Evolutionary conservation across 164 flowering plant genomes (phyloP), one percentile per base, ranked within the genome.

Genomic region (Litsea cubeba): DNA sequence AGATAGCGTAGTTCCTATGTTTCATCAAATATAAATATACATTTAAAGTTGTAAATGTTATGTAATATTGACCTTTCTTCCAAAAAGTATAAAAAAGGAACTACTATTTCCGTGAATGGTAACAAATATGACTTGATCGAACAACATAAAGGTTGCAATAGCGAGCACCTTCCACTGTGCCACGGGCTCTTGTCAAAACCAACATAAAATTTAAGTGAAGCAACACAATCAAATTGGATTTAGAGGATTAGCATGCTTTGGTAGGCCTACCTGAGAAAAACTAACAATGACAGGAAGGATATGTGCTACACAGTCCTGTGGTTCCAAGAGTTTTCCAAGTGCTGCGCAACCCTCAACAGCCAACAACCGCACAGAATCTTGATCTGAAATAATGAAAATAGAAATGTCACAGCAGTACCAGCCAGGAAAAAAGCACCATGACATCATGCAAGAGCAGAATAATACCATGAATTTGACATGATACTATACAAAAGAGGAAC

Each of bases 341-440:
- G 99, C 91, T 71, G 98, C 98, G 85, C 98, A 95, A 49, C 97
- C 97, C 86, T 95, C 99, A 81, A 95, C 99, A 79, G 99, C 99
- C 81, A 95, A 80, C 65, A 95, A 78, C 7, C 99, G 90, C 64
- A 95, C 99, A 83, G 99, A 95, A 84, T 95, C 99, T 82, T 95
- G 99, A 81, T 95, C 99, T 95, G 84, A 40, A 82, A 81, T 46
- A 12, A 18, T 40, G 57, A 8, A 68, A 46, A 8, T 68, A 20
- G 4, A n/a, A 68, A 35, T 28, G 54, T 40, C 51, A 68, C n/a
- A 23, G 4, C 7, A 3, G 8, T 40, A 68, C 8, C 12, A 20
- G 54, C 24, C 71, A 68, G 57, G 20, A 68, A n/a, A 68, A 68
- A 68, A 23, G 69, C 20, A 66, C 8, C 71, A 46, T 18, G 54